Evolutionary conservation across 2,329 filamentous ascomycete genomes (phyloP).

Genomic region (Teratosphaeria viscida): DNA sequence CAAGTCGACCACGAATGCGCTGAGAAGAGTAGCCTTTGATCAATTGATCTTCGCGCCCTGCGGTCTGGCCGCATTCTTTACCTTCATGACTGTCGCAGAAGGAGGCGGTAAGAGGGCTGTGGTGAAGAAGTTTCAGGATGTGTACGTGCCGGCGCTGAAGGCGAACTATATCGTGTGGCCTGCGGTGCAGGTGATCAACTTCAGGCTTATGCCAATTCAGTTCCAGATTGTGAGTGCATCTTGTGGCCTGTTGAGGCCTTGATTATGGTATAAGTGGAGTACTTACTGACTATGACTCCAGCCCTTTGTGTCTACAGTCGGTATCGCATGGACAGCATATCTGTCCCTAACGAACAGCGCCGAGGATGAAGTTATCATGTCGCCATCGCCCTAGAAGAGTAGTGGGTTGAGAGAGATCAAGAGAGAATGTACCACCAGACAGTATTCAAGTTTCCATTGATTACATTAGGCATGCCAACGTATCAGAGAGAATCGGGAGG

Average conservation of each 20-base stretch:
- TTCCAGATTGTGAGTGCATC: constrained; percentile 72
- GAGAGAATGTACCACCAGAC: background rate
- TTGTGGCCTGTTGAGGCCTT: background rate
- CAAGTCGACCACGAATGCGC: constrained; percentile 54
- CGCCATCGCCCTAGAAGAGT: constrained; percentile 1
- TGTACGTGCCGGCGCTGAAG: constrained; percentile 88
- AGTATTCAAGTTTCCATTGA: background rate
- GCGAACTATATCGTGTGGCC: constrained; percentile 96
- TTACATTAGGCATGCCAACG: background rate
- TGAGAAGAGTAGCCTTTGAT: constrained; percentile 87
- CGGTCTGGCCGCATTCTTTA: constrained; percentile 81
- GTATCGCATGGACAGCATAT: constrained; percentile 97
- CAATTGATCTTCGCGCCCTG: constrained; percentile 89
- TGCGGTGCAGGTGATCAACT: constrained; percentile 91
- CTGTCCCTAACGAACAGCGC: constrained; percentile 83
- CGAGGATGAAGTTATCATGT: constrained; percentile 44
- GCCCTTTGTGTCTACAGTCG: constrained; percentile 92
- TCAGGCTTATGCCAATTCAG: constrained; percentile 85
- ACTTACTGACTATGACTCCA: constrained; percentile 28
- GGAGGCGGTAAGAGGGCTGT: constrained; percentile 77
- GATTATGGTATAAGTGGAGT: background rate
- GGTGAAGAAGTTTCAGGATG: constrained; percentile 75
- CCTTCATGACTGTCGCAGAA: constrained; percentile 91
- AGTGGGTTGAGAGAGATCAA: background rate
- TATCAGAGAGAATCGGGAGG: background rate